phyloP scores from a whole-genome alignment of 495 filamentous ascomycete species.

The Tirmania nivea region DNA sequence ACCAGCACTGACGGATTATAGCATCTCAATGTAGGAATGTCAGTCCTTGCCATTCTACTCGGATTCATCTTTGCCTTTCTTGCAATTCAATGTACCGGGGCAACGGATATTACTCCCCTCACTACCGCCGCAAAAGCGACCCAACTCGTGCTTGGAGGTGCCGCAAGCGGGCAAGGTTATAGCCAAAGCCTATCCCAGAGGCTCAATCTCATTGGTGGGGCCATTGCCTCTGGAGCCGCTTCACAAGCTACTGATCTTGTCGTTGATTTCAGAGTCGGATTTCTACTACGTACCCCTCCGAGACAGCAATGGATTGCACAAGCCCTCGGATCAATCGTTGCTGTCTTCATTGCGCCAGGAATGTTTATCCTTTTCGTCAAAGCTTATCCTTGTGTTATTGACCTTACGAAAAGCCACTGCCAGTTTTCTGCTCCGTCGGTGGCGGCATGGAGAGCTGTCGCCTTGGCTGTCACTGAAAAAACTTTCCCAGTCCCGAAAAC shows the following conservation, averaged over 20 bases:
- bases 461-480: conserved; percentile 40
- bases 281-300: conserved; percentile 39
- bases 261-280: conserved; percentile 40
- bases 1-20: not conserved
- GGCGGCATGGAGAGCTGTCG: conserved; percentile 41
- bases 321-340: conserved; percentile 34
- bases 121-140: conserved; percentile 45
- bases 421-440: conserved; percentile 39
- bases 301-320: conserved; percentile 43
- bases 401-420: conserved; percentile 24
- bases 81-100: conserved; percentile 40
- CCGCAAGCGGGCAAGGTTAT: conserved; percentile 30
- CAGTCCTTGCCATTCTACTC: conserved; percentile 37
- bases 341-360: conserved; percentile 39
- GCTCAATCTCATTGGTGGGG: conserved; percentile 42
- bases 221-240: conserved; percentile 35
- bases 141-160: conserved; percentile 43
- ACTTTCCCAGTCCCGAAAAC: conserved; percentile 32
- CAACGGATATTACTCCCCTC: conserved; percentile 41
- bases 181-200: conserved; percentile 29
- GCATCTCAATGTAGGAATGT: conserved; percentile 37
- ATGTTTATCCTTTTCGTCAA: conserved; percentile 40
- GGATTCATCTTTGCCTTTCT: conserved; percentile 50
- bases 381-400: conserved; percentile 43
- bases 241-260: conserved; percentile 33